Percentiles rank a stretch among this genome's conserved stretches.
Evolutionary conservation across 1,284 basidiomycete genomes (phyloP).

Genomic region (Lignosus rhinocerotis): DNA sequence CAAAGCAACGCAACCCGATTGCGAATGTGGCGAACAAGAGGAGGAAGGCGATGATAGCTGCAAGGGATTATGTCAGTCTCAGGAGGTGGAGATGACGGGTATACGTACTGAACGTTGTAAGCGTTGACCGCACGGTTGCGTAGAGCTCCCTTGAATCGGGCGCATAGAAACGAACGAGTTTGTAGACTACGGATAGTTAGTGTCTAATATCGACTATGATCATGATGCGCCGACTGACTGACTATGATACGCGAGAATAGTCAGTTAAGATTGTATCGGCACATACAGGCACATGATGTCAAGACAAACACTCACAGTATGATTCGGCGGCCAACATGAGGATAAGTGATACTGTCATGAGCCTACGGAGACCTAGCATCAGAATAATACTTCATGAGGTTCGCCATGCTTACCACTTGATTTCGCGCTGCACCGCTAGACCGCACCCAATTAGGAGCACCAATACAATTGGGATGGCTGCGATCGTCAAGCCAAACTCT

Average conservation of each 20-base stretch:
- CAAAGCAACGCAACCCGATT: slow-evolving; percentile 75
- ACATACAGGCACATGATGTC: not conserved
- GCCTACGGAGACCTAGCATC: slow-evolving; percentile 37
- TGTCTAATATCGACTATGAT: not conserved
- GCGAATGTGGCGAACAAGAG: slow-evolving; percentile 70
- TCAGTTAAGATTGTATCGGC: not conserved
- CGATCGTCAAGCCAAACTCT: slow-evolving; percentile 79
- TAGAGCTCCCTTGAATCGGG: slow-evolving; percentile 57
- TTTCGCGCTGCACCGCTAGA: slow-evolving; percentile 73
- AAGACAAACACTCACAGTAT: slow-evolving; percentile 57
- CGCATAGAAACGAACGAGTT: slow-evolving; percentile 76
- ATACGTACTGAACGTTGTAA: slow-evolving; percentile 75
- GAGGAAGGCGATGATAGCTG: slow-evolving; percentile 74
- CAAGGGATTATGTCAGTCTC: not conserved
- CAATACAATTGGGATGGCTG: slow-evolving; percentile 80
- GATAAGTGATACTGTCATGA: slow-evolving; percentile 67
- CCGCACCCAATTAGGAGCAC: slow-evolving; percentile 65
- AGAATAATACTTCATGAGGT: not conserved
- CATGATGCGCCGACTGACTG: slow-evolving; percentile 40
- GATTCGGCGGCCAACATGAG: slow-evolving; percentile 75
- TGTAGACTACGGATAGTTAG: slow-evolving; percentile 56
- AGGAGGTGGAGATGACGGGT: not conserved
- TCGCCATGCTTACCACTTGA: slow-evolving; percentile 58
- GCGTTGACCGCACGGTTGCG: slow-evolving; percentile 68
- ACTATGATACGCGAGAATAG: slow-evolving; percentile 39